phyloP scores from a whole-genome alignment of 2,329 filamentous ascomycete species.

The Magnaporthiopsis poae region DNA sequence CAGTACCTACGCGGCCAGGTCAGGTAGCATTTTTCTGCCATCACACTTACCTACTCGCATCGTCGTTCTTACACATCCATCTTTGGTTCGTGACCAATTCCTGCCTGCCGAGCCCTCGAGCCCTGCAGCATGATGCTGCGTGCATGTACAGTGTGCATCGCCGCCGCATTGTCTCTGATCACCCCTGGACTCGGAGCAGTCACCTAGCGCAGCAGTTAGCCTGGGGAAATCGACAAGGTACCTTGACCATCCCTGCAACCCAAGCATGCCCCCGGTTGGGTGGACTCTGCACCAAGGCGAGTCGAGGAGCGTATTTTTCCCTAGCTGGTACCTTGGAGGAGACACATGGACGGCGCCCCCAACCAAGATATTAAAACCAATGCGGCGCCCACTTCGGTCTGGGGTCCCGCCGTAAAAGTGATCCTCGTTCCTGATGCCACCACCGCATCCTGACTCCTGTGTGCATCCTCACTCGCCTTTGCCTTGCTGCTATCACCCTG shows the following conservation, averaged over 20 bases:
- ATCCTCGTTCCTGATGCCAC: conserved; percentile 7
- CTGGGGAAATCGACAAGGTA: background rate
- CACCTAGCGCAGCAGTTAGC: background rate
- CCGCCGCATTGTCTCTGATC: background rate
- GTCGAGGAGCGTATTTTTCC: background rate
- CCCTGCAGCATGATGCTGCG: background rate
- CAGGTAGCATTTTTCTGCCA: background rate
- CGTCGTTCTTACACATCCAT: conserved; percentile 6
- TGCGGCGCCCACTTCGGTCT: background rate
- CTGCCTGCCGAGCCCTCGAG: background rate
- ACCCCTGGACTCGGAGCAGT: background rate
- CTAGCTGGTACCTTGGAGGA: background rate
- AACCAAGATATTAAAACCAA: conserved; percentile 1
- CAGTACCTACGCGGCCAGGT: background rate
- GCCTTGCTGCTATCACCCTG: conserved; percentile 4
- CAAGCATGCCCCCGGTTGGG: background rate
- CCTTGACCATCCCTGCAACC: background rate
- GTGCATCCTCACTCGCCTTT: background rate
- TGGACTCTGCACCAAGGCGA: background rate
- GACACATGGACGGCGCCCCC: background rate
- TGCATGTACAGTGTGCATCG: background rate
- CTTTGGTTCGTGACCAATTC: background rate
- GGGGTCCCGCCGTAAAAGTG: background rate
- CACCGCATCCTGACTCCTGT: conserved; percentile 2
- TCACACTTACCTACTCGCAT: background rate